A percentile compares a stretch with the other conserved stretches of the same genome.
Evolutionary conservation across 2,329 filamentous ascomycete species (phyloP).

Genomic region (Diaporthe citri): DNA sequence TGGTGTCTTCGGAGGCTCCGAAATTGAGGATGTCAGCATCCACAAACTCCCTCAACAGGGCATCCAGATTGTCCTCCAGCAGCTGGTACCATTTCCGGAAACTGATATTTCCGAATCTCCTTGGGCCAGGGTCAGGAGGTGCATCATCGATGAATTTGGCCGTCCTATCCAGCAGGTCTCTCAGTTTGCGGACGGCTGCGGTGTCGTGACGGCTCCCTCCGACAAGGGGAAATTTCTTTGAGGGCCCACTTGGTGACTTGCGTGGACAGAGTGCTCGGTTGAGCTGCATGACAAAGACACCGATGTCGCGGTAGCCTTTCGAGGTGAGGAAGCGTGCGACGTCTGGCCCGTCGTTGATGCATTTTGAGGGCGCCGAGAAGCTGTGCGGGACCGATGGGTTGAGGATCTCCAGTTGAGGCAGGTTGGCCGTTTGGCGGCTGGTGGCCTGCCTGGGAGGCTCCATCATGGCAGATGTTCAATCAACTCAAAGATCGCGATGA

Average conservation of each 20-base stretch:
- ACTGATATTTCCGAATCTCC: slow-evolving; percentile 91
- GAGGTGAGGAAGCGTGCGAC: slow-evolving; percentile 84
- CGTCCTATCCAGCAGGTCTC: slow-evolving; percentile 74
- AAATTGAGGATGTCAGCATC: slow-evolving; percentile 53
- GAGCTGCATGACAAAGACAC: slow-evolving; percentile 88
- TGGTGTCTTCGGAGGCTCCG: slow-evolving; percentile 30
- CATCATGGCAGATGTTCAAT: not conserved
- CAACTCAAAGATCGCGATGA: not conserved
- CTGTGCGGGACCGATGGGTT: slow-evolving; percentile 60
- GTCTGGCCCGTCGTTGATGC: slow-evolving; percentile 87
- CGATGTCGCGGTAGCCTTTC: slow-evolving; percentile 87
- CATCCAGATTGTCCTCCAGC: slow-evolving; percentile 70
- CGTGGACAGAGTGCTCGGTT: slow-evolving; percentile 88
- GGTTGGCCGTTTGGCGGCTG: slow-evolving; percentile 30
- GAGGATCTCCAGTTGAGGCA: slow-evolving; percentile 61
- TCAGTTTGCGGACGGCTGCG: slow-evolving; percentile 73
- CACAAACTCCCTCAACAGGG: slow-evolving; percentile 69
- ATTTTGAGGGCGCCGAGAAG: slow-evolving; percentile 80
- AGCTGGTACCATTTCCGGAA: slow-evolving; percentile 87
- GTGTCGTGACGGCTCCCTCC: slow-evolving; percentile 58
- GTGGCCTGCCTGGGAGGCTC: slow-evolving; percentile 14
- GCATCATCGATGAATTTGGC: slow-evolving; percentile 79
- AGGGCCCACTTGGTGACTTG: slow-evolving; percentile 54
- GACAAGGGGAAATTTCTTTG: slow-evolving; percentile 60
- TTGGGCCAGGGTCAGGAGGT: slow-evolving; percentile 86